phyloP scores from a whole-genome alignment of 2,329 filamentous ascomycete genomes.

The Trichoderma oligosporum region DNA sequence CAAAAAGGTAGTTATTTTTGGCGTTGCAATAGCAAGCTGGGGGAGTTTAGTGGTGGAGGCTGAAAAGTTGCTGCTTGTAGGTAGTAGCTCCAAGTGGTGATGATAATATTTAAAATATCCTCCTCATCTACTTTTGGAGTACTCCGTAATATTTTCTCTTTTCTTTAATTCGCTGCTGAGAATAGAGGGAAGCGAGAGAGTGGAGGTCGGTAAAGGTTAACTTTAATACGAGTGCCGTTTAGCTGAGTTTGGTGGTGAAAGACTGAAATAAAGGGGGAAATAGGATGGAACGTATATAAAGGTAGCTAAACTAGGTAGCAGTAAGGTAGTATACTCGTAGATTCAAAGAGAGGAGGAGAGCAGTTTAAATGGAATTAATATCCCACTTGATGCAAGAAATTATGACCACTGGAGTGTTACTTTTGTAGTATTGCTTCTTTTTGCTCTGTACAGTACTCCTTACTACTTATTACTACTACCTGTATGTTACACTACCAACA shows the following conservation, averaged over 20 bases:
- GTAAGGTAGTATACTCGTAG: too few species aligned
- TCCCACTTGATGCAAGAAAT: too few species aligned
- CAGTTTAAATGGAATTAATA: too few species aligned
- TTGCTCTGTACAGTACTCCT: too few species aligned
- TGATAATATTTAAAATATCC: slow-evolving; percentile 1
- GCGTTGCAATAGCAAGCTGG: background rate
- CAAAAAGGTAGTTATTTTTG: background rate
- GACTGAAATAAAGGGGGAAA: slow-evolving; percentile 18
- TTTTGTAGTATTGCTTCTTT: too few species aligned
- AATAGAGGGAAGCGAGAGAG: slow-evolving; percentile 15
- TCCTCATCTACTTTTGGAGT: too few species aligned
- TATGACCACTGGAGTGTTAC: too few species aligned
- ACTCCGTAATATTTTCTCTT: too few species aligned
- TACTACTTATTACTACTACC: too few species aligned
- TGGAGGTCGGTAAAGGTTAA: slow-evolving; percentile 14
- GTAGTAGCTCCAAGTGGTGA: background rate
- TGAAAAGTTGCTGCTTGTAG: too few species aligned
- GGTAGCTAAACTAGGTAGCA: slow-evolving; percentile 19
- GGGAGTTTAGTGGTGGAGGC: background rate
- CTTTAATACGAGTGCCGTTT: slow-evolving; percentile 19
- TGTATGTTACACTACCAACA: too few species aligned
- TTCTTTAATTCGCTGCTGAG: slow-evolving; percentile 9
- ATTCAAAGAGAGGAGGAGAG: too few species aligned
- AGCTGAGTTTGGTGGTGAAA: slow-evolving; percentile 8
- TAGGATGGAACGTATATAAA: slow-evolving; percentile 18